Conservation (phyloP, 176 grass and related monocot genomes). For the Rhipidocladum racemiflorum region DNA sequence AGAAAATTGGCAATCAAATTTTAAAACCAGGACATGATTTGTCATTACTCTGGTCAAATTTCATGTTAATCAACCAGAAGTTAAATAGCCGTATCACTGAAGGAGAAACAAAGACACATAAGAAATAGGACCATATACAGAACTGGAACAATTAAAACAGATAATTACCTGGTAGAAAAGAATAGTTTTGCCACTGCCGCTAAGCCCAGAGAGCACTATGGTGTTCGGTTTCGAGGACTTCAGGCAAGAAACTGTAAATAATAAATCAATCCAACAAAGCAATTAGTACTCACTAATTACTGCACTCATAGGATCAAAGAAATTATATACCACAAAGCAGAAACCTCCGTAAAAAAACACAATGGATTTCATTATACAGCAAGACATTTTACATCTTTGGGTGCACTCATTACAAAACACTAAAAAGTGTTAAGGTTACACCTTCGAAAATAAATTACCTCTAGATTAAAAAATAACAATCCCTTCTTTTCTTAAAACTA, state of each 20-base stretch:
- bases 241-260: constrained; percentile 49
- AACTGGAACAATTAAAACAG: not conserved
- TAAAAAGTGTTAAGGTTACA: not conserved
- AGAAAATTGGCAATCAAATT: not conserved
- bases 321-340: not conserved
- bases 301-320: not conserved
- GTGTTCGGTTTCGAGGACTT: constrained; percentile 75
- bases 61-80: not conserved
- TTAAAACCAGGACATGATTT: not conserved
- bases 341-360: not conserved
- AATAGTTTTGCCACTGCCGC: constrained; percentile 88
- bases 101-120: constrained; percentile 1
- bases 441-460: not conserved
- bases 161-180: constrained; percentile 84
- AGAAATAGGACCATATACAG: not conserved
- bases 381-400: not conserved
- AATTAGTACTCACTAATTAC: not conserved
- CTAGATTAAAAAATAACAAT: not conserved
- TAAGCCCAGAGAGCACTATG: constrained; percentile 75
- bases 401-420: not conserved
- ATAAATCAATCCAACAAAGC: not conserved
- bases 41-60: not conserved
- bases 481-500: not conserved
- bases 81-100: not conserved
- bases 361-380: not conserved